Base-by-base conservation (phyloP, 1,284 basidiomycete genomes). In the Agroathelia rolfsii region DNA sequence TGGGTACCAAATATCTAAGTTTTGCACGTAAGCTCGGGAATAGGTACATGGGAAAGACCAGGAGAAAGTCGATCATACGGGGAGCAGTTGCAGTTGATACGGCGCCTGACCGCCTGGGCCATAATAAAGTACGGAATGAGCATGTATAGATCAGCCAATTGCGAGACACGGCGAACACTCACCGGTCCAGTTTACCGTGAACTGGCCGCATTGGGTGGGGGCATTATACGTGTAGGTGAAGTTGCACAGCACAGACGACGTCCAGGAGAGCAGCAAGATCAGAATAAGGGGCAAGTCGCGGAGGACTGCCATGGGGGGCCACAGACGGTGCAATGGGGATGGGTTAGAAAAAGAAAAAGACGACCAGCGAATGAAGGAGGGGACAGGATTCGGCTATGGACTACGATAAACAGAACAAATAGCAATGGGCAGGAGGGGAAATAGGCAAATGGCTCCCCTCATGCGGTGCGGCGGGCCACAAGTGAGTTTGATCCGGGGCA, bases 91-190 rank as follows among this genome's bases (percentile, higher is more conserved):
- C 20, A 84, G 55, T 36, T 62, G 46, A 45, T 74, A 84, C 4
- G 83, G 82, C 23, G 68, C 52, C 6, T 53, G 60, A 14, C 80
- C 82, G 38, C 77, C 81, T 79, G 38, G n/a, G n/a, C n/a, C n/a
- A n/a, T n/a, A n/a, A n/a, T n/a, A n/a, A n/a, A n/a, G n/a, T n/a
- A n/a, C n/a, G n/a, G n/a, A n/a, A n/a, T n/a, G n/a, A n/a, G n/a
- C n/a, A n/a, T n/a, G n/a, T n/a, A n/a, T n/a, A n/a, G n/a, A n/a
- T n/a, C n/a, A n/a, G n/a, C n/a, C n/a, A n/a, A n/a, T n/a, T n/a
- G n/a, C n/a, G n/a, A n/a, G n/a, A n/a, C n/a, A 28, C 39, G 23
- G 23, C 30, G 10, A n/a, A n/a, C n/a, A 49, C 62, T 46, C 44
- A 79, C 81, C 80, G 40, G 61, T 59, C 79, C 80, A 84, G 20